A percentile compares a stretch with the other conserved stretches of the same genome.
These are phyloP conservation scores for Exophiala lecanii-corni DNA, from an alignment of 2,329 filamentous ascomycete species.

Conservation along the genomic window DNA sequence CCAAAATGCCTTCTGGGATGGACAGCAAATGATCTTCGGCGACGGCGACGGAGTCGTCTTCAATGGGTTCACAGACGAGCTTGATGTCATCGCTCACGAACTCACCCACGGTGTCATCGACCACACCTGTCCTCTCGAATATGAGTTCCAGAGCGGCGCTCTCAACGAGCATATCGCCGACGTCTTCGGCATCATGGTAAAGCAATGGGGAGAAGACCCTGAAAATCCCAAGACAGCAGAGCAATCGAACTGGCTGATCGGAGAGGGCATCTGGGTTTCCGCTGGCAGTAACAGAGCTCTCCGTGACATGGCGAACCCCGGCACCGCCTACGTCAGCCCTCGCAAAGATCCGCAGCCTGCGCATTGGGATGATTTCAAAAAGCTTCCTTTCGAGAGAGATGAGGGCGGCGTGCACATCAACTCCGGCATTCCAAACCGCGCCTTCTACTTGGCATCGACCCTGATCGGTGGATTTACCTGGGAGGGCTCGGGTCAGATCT, in stretches of 20 bases:
- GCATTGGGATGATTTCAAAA: slow-evolving; percentile 43
- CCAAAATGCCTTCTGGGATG: not conserved
- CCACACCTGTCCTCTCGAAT: slow-evolving; percentile 48
- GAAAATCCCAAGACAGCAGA: too few relatives aligned
- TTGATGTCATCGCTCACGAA: slow-evolving; percentile 57
- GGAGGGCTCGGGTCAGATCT: slow-evolving; percentile 30
- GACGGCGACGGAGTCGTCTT: slow-evolving; percentile 49
- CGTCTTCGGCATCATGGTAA: not conserved
- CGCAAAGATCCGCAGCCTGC: slow-evolving; percentile 42
- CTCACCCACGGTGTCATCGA: slow-evolving; percentile 54
- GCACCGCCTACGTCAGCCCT: not conserved
- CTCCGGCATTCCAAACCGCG: slow-evolving; percentile 56
- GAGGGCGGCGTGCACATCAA: slow-evolving; percentile 53
- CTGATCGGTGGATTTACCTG: slow-evolving; percentile 49
- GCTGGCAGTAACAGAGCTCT: not conserved
- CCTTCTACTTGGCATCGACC: slow-evolving; percentile 49
- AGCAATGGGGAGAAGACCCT: not conserved
- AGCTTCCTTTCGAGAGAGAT: slow-evolving; percentile 38
- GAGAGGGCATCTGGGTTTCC: not conserved
- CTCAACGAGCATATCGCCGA: slow-evolving; percentile 47
- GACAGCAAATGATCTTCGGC: slow-evolving; percentile 51
- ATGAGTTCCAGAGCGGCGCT: slow-evolving; percentile 50
- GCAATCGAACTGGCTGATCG: not conserved
- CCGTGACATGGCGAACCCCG: not conserved
- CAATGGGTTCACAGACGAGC: slow-evolving; percentile 47